These are phyloP conservation scores for Arbutus unedo DNA, from an alignment of 148 eudicot genomes.

Conservation along the genomic window DNA sequence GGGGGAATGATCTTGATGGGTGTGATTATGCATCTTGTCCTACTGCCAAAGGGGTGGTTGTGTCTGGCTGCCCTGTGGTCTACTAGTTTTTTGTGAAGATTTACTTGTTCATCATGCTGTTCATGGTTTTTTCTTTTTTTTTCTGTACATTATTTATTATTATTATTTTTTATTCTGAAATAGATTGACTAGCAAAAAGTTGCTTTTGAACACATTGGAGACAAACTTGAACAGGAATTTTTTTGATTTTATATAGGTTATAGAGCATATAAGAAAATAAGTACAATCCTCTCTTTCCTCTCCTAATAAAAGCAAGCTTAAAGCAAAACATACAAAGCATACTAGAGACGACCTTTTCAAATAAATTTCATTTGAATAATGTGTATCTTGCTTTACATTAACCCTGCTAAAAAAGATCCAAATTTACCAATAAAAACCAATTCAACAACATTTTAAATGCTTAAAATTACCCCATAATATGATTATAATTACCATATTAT, in stretches of 20 bases:
- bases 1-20: constrained; percentile 94
- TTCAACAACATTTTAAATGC: too few relatives aligned
- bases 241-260: too few relatives aligned
- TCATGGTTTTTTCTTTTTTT: neutral
- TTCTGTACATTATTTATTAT: neutral
- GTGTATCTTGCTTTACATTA: neutral
- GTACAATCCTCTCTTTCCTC: neutral
- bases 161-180: neutral
- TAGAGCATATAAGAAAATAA: neutral
- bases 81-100: constrained; percentile 13
- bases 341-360: neutral
- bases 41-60: constrained; percentile 60
- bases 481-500: neutral
- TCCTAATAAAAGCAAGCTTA: neutral
- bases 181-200: neutral
- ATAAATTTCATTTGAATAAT: neutral
- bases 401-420: neutral
- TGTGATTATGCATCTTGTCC: constrained; percentile 88
- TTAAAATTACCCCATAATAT: neutral
- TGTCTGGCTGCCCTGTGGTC: constrained; percentile 65
- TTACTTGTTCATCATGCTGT: neutral
- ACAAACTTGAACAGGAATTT: constrained; percentile 23
- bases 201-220: neutral
- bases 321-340: neutral
- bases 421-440: neutral